Conservation (phyloP, 768 basidiomycete genomes). For the Mycena alexandri region DNA sequence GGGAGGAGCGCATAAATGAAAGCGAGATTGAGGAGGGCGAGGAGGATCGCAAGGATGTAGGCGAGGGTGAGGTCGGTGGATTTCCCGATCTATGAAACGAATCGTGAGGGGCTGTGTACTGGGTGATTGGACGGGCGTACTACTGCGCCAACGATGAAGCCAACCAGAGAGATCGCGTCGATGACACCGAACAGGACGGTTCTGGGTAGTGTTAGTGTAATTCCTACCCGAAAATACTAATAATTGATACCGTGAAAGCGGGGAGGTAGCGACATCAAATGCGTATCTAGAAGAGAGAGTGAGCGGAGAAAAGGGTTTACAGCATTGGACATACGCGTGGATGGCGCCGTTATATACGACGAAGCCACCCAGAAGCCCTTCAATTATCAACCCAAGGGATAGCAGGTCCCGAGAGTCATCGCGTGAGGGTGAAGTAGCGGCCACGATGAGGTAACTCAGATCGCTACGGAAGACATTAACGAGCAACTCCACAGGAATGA, state of each 20-base stretch:
- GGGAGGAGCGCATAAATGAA: too few relatives aligned
- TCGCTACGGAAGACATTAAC: constrained; percentile 5
- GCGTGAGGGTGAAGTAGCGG: background rate
- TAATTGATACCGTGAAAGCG: too few relatives aligned
- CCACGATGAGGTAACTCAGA: constrained; percentile 26
- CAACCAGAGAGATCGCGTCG: constrained; percentile 8
- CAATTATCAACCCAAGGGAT: constrained; percentile 28
- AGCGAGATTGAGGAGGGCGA: too few relatives aligned
- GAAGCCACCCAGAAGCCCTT: constrained; percentile 30
- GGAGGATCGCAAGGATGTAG: too few relatives aligned
- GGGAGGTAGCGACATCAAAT: background rate
- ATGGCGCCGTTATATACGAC: constrained; percentile 22
- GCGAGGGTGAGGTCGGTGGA: too few relatives aligned
- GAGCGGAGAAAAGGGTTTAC: background rate
- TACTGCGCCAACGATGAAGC: constrained; percentile 9
- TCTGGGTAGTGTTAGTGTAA: background rate
- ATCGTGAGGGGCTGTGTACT: background rate
- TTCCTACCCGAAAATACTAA: too few relatives aligned
- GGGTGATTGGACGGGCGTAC: background rate
- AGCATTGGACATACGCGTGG: constrained; percentile 20
- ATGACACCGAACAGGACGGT: constrained; percentile 14
- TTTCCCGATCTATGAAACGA: constrained; percentile 5
- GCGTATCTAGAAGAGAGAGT: constrained; percentile 3
- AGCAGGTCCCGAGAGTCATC: constrained; percentile 16
- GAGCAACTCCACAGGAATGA: too few relatives aligned